Percentiles rank a stretch among this genome's conserved stretches.
Evolutionary conservation across 345 rosid species (phyloP).

Genomic region (Sonneratia caseolaris): DNA sequence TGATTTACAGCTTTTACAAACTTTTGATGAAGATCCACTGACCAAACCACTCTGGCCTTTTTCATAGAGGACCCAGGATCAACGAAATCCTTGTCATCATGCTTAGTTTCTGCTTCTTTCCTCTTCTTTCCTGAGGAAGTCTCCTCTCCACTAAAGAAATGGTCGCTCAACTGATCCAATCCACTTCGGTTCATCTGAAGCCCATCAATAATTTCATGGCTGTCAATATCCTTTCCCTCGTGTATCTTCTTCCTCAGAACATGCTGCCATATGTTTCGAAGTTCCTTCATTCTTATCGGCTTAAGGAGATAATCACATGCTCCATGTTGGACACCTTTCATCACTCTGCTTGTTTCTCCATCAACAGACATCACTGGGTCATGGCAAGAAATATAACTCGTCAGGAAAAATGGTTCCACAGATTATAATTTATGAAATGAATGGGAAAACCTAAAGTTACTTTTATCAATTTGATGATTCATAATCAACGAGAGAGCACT

Average conservation of each 20-base stretch:
- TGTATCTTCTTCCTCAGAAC: conserved; percentile 76
- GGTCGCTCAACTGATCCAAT: conserved; percentile 40
- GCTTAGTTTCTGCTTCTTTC: conserved; percentile 53
- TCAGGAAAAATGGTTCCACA: conserved; percentile 18
- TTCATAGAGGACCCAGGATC: conserved; percentile 44
- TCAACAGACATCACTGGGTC: conserved; percentile 92
- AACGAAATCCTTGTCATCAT: conserved; percentile 44
- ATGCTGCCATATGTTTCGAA: conserved; percentile 97
- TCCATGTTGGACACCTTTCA: conserved; percentile 95
- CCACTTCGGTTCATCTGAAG: conserved; percentile 41
- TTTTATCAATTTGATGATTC: neutral
- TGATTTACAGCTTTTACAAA: conserved; percentile 92
- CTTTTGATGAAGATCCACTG: conserved; percentile 86
- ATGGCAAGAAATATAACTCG: conserved; percentile 8
- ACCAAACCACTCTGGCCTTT: conserved; percentile 95
- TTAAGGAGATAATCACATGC: conserved; percentile 95
- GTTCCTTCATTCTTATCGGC: conserved; percentile 95
- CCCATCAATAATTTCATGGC: conserved; percentile 41
- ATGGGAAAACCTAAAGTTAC: conserved; percentile 1
- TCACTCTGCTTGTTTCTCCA: conserved; percentile 83
- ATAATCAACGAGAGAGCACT: conserved; percentile 26
- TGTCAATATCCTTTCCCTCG: conserved; percentile 66
- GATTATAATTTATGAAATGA: neutral
- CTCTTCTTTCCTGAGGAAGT: conserved; percentile 39
- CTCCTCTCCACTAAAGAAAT: conserved; percentile 54